Evolutionary conservation across 805 yeast genomes (phyloP).

Genomic region (Saccharomycopsis javanensis): DNA sequence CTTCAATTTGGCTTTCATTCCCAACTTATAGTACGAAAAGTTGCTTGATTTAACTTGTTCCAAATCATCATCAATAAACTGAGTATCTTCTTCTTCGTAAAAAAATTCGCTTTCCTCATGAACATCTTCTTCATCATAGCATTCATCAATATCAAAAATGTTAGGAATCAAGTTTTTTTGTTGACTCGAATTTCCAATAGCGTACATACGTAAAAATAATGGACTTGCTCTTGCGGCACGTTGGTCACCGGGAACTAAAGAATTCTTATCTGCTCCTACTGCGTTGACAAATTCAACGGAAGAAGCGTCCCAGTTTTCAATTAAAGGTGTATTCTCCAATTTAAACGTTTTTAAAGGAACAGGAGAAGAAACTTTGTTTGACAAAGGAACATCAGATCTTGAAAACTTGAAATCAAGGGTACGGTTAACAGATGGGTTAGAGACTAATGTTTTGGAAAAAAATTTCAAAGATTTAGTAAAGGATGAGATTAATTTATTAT

Average conservation of each 20-base stretch:
- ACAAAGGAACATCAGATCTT: neutral
- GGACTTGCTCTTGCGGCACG: conserved; percentile 15
- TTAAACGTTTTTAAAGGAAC: conserved; percentile 16
- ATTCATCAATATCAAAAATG: conserved; percentile 12
- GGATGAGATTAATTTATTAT: conserved; percentile 9
- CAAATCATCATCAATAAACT: conserved; percentile 1
- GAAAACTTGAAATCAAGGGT: neutral
- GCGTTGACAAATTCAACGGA: neutral
- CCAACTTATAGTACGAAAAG: conserved; percentile 7
- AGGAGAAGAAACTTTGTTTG: neutral
- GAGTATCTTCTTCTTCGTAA: conserved; percentile 2
- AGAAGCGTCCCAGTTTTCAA: conserved; percentile 13
- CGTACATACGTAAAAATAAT: conserved; percentile 16
- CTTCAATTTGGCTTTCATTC: conserved; percentile 15
- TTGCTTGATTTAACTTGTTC: conserved; percentile 3
- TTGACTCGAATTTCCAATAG: conserved; percentile 16
- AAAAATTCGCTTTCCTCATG: neutral
- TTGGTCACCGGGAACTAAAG: neutral
- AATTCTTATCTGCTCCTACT: neutral
- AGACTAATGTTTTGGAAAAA: neutral
- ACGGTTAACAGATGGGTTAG: neutral
- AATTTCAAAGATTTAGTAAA: conserved; percentile 9
- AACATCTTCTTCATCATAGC: neutral
- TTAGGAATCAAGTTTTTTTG: conserved; percentile 15
- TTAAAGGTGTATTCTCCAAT: conserved; percentile 12